Evolutionary conservation across 1,284 basidiomycete genomes (phyloP).

Genomic region (Malassezia sympodialis): DNA sequence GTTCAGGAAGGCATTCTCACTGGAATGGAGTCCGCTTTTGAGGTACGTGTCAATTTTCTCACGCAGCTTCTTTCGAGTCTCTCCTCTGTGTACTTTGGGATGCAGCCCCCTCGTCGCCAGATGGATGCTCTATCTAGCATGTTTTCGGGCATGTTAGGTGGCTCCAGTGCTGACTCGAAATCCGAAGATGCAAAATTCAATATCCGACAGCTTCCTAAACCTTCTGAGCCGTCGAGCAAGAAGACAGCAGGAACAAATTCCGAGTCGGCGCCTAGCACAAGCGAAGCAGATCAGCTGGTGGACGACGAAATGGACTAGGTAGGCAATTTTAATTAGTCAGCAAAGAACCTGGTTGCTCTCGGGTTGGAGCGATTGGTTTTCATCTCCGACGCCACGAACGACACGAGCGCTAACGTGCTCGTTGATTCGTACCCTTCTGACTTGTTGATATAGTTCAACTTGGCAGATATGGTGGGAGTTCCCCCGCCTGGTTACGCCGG

Average conservation of each 20-base stretch:
- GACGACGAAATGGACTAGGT: slow-evolving; percentile 18
- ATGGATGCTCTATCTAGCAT: slow-evolving; percentile 15
- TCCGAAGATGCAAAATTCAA: neutral
- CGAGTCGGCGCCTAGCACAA: neutral
- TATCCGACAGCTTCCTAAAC: slow-evolving; percentile 13
- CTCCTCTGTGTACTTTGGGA: slow-evolving; percentile 9
- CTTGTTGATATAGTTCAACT: neutral
- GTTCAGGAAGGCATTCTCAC: slow-evolving; percentile 3
- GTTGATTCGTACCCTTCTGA: neutral
- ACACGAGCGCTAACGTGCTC: neutral
- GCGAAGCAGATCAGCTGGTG: slow-evolving; percentile 15
- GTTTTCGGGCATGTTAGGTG: slow-evolving; percentile 12
- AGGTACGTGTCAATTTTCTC: neutral
- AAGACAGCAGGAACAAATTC: neutral
- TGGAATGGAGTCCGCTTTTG: slow-evolving; percentile 3
- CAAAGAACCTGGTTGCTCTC: neutral
- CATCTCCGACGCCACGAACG: slow-evolving; percentile 10
- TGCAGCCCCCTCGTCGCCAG: slow-evolving; percentile 4
- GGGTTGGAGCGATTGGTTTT: slow-evolving; percentile 2
- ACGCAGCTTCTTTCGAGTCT: slow-evolving; percentile 9
- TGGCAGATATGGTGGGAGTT: slow-evolving; percentile 9
- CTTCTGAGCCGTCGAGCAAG: neutral
- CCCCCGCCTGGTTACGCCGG: slow-evolving; percentile 12
- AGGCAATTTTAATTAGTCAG: slow-evolving; percentile 5
- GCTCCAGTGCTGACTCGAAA: neutral